These are phyloP conservation scores for Penicillium carneum DNA, from an alignment of 2,329 filamentous ascomycete species.

Conservation along the genomic window DNA sequence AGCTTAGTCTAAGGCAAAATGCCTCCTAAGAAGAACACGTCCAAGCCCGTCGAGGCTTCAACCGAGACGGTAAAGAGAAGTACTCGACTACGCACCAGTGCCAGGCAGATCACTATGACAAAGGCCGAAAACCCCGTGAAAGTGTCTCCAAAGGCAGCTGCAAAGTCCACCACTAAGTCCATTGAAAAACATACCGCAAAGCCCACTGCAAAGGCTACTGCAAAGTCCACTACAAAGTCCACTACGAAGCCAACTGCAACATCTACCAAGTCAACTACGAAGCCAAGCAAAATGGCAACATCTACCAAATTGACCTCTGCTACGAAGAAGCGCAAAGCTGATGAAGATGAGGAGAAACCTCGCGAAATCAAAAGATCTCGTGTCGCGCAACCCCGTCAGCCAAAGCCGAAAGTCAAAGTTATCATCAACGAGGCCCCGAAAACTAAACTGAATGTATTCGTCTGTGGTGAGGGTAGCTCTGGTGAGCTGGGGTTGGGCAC, in stretches of 20 bases:
- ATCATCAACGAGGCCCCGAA: conserved; percentile 69
- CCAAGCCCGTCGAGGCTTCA: conserved; percentile 33
- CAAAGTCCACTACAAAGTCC: background rate
- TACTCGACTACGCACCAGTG: conserved; percentile 3
- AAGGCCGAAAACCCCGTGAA: conserved; percentile 28
- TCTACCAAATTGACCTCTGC: conserved; percentile 27
- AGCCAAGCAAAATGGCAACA: conserved; percentile 31
- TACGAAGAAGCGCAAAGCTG: conserved; percentile 48
- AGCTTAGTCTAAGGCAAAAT: conserved; percentile 29
- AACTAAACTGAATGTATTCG: conserved; percentile 71
- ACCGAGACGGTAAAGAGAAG: conserved; percentile 6
- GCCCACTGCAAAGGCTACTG: background rate
- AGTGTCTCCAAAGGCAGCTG: conserved; percentile 14
- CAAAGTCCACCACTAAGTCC: background rate
- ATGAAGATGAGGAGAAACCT: conserved; percentile 38
- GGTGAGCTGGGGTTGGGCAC: conserved; percentile 81
- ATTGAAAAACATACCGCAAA: background rate
- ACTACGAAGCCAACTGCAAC: background rate
- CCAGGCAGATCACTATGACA: background rate
- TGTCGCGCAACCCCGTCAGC: conserved; percentile 37
- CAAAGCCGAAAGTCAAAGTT: conserved; percentile 45
- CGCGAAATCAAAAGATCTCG: conserved; percentile 45
- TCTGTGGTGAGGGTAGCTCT: conserved; percentile 80
- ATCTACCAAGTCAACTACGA: conserved; percentile 9
- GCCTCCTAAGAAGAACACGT: conserved; percentile 42